These are phyloP conservation scores for Aphanomyces stellatus DNA, from an alignment of 352 stramenopile genomes.

Conservation along the genomic window DNA sequence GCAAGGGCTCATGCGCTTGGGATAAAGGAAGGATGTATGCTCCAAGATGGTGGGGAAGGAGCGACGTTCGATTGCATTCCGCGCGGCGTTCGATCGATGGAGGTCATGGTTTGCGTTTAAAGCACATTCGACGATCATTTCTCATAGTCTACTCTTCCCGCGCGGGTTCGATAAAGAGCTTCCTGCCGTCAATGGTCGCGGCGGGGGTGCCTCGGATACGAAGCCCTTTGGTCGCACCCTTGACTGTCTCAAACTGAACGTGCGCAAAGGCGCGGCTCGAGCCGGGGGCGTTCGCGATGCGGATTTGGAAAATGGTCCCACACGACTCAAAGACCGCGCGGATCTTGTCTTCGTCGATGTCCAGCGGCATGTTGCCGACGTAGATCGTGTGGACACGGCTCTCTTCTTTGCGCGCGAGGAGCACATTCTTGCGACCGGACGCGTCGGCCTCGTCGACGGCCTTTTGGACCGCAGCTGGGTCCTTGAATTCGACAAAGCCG, in stretches of 20 bases:
- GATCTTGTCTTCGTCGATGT: conserved; percentile 94
- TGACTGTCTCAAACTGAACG: background rate
- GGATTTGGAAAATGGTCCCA: conserved; percentile 91
- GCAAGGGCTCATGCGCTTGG: background rate
- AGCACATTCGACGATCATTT: no score
- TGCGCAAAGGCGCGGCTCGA: background rate
- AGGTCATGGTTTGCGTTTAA: no score
- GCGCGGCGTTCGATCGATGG: no score
- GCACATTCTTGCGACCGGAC: conserved; percentile 30
- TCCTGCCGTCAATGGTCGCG: background rate
- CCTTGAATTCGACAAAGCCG: background rate
- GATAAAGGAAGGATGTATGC: background rate
- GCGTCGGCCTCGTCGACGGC: background rate
- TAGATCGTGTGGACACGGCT: conserved; percentile 85
- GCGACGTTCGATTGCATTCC: no score
- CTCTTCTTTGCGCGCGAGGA: background rate
- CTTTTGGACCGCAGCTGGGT: background rate
- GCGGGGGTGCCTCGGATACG: no score
- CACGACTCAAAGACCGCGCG: conserved; percentile 90
- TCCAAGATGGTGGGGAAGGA: background rate
- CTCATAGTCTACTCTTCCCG: background rate
- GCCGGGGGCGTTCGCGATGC: conserved; percentile 56
- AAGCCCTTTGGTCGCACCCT: no score
- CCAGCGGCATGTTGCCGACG: conserved; percentile 90
- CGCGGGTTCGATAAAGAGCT: background rate